A percentile compares a stretch with the other conserved stretches of the same genome.
Conservation (phyloP, 2,329 filamentous ascomycete genomes). For the Fusarium sororula region DNA sequence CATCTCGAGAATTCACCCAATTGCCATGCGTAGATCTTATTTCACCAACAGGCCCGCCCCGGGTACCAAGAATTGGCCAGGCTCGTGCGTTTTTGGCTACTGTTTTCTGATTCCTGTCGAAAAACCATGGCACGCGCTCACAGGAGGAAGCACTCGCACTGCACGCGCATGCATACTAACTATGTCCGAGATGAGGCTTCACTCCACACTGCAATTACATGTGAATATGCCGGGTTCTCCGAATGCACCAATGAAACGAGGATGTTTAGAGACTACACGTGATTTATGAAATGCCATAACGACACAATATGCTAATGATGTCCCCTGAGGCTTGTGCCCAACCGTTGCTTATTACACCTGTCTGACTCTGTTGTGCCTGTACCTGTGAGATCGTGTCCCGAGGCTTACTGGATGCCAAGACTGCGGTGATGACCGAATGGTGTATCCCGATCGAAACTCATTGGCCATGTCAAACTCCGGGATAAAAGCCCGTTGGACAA, state of each 20-base stretch:
- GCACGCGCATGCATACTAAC: not conserved
- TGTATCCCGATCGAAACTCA: slow-evolving; percentile 12
- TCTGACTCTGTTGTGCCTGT: slow-evolving; percentile 16
- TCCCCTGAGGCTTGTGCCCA: slow-evolving; percentile 28
- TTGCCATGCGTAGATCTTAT: slow-evolving; percentile 29
- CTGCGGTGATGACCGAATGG: slow-evolving; percentile 16
- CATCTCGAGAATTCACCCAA: slow-evolving; percentile 33
- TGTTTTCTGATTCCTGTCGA: not conserved
- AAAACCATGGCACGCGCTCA: slow-evolving; percentile 19
- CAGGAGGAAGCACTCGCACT: slow-evolving; percentile 18
- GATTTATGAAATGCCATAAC: slow-evolving; percentile 14
- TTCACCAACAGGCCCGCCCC: slow-evolving; percentile 23
- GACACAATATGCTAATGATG: not conserved
- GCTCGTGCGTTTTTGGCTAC: slow-evolving; percentile 21
- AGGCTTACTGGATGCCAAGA: slow-evolving; percentile 34
- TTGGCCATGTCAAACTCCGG: slow-evolving; percentile 19
- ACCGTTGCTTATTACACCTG: slow-evolving; percentile 17
- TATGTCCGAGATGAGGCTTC: slow-evolving; percentile 31
- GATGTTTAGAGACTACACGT: slow-evolving; percentile 25
- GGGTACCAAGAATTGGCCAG: slow-evolving; percentile 19
- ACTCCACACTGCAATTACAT: slow-evolving; percentile 44
- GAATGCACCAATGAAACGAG: slow-evolving; percentile 31
- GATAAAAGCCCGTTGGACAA: slow-evolving; percentile 8
- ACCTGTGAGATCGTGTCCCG: slow-evolving; percentile 21
- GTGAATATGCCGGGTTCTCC: slow-evolving; percentile 44